Conservation (phyloP, 257 asterid species). For the Ophiorrhiza pumila region DNA sequence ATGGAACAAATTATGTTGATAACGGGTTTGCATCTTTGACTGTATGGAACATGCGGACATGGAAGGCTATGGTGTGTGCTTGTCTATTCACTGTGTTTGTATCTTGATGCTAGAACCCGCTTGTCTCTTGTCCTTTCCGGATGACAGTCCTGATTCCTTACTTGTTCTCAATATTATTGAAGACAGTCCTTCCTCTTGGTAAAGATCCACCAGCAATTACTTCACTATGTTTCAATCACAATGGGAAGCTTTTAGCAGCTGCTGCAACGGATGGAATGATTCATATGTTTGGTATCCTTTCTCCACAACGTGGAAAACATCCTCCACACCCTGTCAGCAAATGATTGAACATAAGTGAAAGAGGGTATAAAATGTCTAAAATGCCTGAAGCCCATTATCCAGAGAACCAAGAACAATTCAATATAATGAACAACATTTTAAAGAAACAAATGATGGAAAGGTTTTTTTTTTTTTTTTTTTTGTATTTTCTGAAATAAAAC, state of each 20-base stretch:
- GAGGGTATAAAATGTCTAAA: not conserved
- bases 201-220: constrained; percentile 96
- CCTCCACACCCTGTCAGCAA: not conserved
- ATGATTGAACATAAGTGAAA: not conserved
- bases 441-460: not conserved
- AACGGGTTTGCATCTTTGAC: constrained; percentile 84
- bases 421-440: not conserved
- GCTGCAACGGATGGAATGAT: constrained; percentile 97
- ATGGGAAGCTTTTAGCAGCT: constrained; percentile 98
- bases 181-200: constrained; percentile 99
- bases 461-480: no score
- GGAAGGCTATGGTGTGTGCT: constrained; percentile 88
- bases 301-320: not conserved
- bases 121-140: constrained; percentile 20
- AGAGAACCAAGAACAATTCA: not conserved
- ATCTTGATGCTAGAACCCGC: constrained; percentile 17
- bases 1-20: constrained; percentile 50
- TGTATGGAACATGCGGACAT: constrained; percentile 98
- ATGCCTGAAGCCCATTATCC: not conserved
- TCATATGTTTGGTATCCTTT: constrained; percentile 98
- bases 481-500: not conserved
- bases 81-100: constrained; percentile 26
- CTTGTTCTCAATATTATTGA: constrained; percentile 51
- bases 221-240: constrained; percentile 89
- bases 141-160: constrained; percentile 33